These are phyloP conservation scores for Fusarium nodosum DNA, from an alignment of 2,329 filamentous ascomycete species.

Conservation along the genomic window DNA sequence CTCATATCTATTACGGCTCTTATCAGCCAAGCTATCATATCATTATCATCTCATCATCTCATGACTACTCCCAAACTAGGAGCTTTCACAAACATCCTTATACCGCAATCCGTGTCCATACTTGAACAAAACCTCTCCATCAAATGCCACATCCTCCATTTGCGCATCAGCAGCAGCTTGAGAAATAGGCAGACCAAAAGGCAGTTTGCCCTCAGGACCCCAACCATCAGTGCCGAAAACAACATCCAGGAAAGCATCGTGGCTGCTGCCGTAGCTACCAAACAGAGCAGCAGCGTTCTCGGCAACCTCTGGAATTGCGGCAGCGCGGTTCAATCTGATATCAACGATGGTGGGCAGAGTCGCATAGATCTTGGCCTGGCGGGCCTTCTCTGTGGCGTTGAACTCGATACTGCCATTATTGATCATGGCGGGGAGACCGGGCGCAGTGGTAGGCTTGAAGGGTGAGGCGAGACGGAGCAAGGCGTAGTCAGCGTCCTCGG, in stretches of 20 bases:
- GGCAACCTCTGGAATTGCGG: conserved; percentile 58
- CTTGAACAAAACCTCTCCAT: conserved; percentile 49
- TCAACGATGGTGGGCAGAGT: conserved; percentile 60
- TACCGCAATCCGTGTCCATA: conserved; percentile 53
- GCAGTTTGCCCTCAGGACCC: conserved; percentile 54
- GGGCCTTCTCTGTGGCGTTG: conserved; percentile 48
- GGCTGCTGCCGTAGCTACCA: conserved; percentile 57
- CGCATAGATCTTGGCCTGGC: conserved; percentile 53
- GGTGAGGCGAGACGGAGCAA: conserved; percentile 58
- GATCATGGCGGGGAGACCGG: conserved; percentile 56
- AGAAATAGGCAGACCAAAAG: conserved; percentile 61
- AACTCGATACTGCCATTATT: conserved; percentile 60
- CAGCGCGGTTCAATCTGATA: conserved; percentile 59
- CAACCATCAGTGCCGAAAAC: conserved; percentile 54
- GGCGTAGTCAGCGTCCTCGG: conserved; percentile 58
- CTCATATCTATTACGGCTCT: neutral
- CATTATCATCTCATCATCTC: conserved; percentile 17
- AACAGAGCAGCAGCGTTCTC: conserved; percentile 57
- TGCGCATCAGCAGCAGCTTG: conserved; percentile 57
- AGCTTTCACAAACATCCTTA: conserved; percentile 48
- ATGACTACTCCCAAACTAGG: neutral
- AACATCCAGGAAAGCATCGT: conserved; percentile 60
- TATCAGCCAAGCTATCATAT: neutral
- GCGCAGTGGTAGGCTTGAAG: conserved; percentile 53
- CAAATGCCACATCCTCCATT: conserved; percentile 50